phyloP scores from a whole-genome alignment of 2,329 filamentous ascomycete species.

The Cryphonectria parasitica region DNA sequence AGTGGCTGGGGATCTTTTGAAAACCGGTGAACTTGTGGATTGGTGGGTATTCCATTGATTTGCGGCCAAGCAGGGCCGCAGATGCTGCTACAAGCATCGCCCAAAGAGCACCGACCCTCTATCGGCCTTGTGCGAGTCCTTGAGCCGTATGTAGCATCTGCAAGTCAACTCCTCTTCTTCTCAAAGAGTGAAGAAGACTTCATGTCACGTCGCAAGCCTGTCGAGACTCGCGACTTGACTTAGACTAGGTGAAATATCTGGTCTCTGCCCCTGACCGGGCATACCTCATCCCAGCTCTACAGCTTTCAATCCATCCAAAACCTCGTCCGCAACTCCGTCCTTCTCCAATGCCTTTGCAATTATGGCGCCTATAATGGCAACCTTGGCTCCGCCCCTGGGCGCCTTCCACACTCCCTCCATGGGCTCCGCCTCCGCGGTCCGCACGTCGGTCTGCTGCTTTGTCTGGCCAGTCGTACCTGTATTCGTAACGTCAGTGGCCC shows the following conservation, averaged over 20 bases:
- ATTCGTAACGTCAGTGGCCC: constrained; percentile 60
- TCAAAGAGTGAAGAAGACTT: not conserved
- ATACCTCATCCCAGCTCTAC: constrained; percentile 65
- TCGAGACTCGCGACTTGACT: constrained; percentile 7
- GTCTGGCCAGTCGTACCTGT: constrained; percentile 43
- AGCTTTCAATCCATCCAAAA: constrained; percentile 77
- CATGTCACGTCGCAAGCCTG: constrained; percentile 1
- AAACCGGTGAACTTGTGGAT: constrained; percentile 11
- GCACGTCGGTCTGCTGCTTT: constrained; percentile 44
- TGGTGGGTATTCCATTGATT: not conserved
- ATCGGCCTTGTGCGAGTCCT: not conserved
- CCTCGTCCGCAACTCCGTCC: constrained; percentile 83
- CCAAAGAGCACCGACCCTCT: not conserved
- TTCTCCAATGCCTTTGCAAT: constrained; percentile 75
- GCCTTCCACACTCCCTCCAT: constrained; percentile 83
- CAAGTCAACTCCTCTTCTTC: not conserved
- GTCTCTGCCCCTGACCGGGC: constrained; percentile 21
- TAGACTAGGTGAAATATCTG: constrained; percentile 21
- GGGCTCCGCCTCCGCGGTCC: constrained; percentile 56
- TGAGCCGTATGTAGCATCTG: not conserved
- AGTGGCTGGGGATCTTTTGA: constrained; percentile 80
- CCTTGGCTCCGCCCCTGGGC: constrained; percentile 80
- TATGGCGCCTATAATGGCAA: constrained; percentile 72
- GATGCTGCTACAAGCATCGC: not conserved
- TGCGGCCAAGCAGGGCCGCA: not conserved